phyloP scores from a whole-genome alignment of 148 eudicot genomes.

The Euryodendron excelsum region DNA sequence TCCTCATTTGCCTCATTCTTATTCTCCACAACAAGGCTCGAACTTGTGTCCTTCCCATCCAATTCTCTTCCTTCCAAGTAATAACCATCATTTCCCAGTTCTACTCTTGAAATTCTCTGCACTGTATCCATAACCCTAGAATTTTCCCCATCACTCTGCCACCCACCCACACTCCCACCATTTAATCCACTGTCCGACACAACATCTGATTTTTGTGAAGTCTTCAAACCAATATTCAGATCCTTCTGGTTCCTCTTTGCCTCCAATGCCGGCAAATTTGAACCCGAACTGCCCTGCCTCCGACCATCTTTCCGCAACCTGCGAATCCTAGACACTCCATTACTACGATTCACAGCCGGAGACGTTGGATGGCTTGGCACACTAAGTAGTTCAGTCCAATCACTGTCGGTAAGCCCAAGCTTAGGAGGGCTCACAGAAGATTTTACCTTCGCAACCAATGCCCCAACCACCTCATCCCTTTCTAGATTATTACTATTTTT shows the following conservation, averaged over 20 bases:
- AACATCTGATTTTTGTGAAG: constrained; percentile 21
- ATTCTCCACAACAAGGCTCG: constrained; percentile 16
- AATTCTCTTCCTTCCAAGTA: constrained; percentile 30
- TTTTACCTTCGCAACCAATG: constrained; percentile 14
- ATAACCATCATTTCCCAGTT: constrained; percentile 29
- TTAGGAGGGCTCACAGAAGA: constrained; percentile 29
- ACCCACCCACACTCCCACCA: constrained; percentile 25
- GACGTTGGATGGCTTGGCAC: constrained; percentile 40
- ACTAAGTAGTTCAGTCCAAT: constrained; percentile 90
- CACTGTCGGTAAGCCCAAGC: constrained; percentile 57
- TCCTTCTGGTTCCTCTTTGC: constrained; percentile 36
- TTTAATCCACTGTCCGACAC: constrained; percentile 26
- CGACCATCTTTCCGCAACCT: constrained; percentile 39
- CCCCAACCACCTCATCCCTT: constrained; percentile 29
- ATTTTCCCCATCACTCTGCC: constrained; percentile 27
- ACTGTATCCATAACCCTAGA: constrained; percentile 17
- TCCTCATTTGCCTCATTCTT: constrained; percentile 20
- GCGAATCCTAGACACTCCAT: constrained; percentile 32
- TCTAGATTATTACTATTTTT: constrained; percentile 15
- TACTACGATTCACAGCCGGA: constrained; percentile 24
- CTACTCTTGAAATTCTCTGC: constrained; percentile 31
- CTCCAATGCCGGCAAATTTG: constrained; percentile 37
- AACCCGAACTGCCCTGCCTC: constrained; percentile 34
- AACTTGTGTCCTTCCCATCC: constrained; percentile 18
- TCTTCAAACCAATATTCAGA: constrained; percentile 27